These are phyloP conservation scores for Aegle marmelos DNA, from an alignment of 345 rosid genomes.

Conservation along the genomic window DNA sequence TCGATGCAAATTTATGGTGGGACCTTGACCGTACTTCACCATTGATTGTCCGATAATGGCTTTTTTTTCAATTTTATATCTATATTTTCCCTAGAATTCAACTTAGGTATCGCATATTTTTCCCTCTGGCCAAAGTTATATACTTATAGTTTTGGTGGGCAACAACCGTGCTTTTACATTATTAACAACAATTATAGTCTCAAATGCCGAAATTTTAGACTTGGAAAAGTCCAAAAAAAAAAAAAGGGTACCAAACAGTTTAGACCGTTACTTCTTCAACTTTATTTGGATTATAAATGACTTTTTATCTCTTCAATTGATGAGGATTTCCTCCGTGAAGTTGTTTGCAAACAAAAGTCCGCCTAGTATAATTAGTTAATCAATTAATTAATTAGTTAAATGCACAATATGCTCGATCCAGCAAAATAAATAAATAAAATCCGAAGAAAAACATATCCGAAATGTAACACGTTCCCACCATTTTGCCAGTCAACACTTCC, in stretches of 20 bases:
- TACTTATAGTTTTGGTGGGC: no score
- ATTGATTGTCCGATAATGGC: background rate
- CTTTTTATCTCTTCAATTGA: background rate
- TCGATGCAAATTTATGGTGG: background rate
- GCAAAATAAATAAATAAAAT: background rate
- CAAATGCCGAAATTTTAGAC: background rate
- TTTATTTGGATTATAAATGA: background rate
- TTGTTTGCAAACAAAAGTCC: no score
- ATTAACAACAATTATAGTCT: background rate
- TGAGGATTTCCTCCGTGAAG: background rate
- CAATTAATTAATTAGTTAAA: no score
- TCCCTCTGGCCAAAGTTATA: background rate
- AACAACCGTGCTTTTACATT: background rate
- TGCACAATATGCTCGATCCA: no score
- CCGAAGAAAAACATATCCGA: background rate
- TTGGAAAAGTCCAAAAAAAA: background rate
- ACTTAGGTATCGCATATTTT: background rate
- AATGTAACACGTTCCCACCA: conserved; percentile 1
- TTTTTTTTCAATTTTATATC: background rate
- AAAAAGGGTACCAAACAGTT: background rate
- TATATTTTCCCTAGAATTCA: background rate
- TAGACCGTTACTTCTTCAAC: background rate
- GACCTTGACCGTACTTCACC: background rate
- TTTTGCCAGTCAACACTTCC: background rate
- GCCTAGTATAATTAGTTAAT: no score